Evolutionary conservation across 306 rosid species (phyloP).

Genomic region (Ochetophila trinervis): DNA sequence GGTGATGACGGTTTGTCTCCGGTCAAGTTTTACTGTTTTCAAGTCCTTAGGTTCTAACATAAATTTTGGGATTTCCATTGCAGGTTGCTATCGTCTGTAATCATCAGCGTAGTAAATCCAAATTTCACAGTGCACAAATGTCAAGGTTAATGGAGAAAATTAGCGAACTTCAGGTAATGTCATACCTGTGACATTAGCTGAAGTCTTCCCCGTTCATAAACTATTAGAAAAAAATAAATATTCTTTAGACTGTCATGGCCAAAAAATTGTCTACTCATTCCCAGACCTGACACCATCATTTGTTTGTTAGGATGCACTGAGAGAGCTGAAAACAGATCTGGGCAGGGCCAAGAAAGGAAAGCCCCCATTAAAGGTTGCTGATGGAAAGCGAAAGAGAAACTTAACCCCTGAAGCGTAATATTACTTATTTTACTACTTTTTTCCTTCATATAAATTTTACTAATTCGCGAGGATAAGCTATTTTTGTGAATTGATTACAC

Average conservation of each 20-base stretch:
- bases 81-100: constrained; percentile 99
- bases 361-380: constrained; percentile 71
- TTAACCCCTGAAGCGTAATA: constrained; percentile 76
- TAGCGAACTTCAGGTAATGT: constrained; percentile 72
- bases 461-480: constrained; percentile 12
- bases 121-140: constrained; percentile 81
- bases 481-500: constrained; percentile 18
- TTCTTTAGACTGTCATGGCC: background rate
- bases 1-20: constrained; percentile 39
- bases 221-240: no score
- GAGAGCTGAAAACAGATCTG: constrained; percentile 75
- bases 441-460: constrained; percentile 1
- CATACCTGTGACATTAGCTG: background rate
- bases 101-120: constrained; percentile 93
- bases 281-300: constrained; percentile 7
- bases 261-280: background rate
- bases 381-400: constrained; percentile 72
- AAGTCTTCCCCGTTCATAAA: constrained; percentile 5
- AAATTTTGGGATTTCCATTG: constrained; percentile 20
- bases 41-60: constrained; percentile 15
- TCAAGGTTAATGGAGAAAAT: constrained; percentile 68
- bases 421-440: constrained; percentile 8
- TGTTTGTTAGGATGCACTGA: constrained; percentile 53
- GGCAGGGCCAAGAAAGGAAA: constrained; percentile 87
- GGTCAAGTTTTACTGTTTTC: constrained; percentile 8